These are phyloP conservation scores for Stachybotrys chlorohalonatus DNA, from an alignment of 2,329 filamentous ascomycete species.

Conservation along the genomic window DNA sequence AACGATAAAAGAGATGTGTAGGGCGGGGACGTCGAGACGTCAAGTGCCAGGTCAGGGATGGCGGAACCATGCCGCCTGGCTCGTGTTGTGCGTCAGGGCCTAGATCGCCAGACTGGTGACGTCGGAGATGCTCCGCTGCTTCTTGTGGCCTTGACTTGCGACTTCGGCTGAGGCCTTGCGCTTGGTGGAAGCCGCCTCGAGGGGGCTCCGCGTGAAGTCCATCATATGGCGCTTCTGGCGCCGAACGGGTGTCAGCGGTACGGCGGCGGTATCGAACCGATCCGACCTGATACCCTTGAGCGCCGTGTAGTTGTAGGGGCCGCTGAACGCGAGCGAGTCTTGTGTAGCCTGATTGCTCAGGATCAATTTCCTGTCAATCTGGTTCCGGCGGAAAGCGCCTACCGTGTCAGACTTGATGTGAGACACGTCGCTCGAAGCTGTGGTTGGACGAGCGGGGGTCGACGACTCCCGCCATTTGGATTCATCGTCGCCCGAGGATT, in stretches of 20 bases:
- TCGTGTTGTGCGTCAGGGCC: constrained; percentile 23
- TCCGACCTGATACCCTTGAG: constrained; percentile 57
- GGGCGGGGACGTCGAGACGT: constrained; percentile 7
- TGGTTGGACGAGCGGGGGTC: constrained; percentile 41
- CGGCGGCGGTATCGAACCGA: constrained; percentile 54
- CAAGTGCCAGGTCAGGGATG: constrained; percentile 34
- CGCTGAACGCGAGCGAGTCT: constrained; percentile 54
- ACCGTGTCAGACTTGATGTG: constrained; percentile 60
- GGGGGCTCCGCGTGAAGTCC: constrained; percentile 38
- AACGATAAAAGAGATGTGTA: constrained; percentile 7
- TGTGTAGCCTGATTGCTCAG: constrained; percentile 51
- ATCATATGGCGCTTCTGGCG: constrained; percentile 42
- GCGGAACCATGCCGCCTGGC: constrained; percentile 33
- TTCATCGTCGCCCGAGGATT: constrained; percentile 51
- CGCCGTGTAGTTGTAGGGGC: constrained; percentile 50
- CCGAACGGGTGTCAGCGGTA: constrained; percentile 59
- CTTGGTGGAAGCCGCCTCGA: constrained; percentile 40
- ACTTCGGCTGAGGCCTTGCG: constrained; percentile 43
- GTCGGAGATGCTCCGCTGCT: constrained; percentile 50
- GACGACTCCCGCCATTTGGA: constrained; percentile 40
- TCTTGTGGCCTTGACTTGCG: constrained; percentile 36
- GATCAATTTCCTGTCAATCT: constrained; percentile 52
- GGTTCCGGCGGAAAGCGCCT: constrained; percentile 67
- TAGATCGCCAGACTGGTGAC: constrained; percentile 38
- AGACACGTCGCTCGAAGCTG: constrained; percentile 36